phyloP scores from a whole-genome alignment of 306 rosid species.

The Biancaea sappan region DNA sequence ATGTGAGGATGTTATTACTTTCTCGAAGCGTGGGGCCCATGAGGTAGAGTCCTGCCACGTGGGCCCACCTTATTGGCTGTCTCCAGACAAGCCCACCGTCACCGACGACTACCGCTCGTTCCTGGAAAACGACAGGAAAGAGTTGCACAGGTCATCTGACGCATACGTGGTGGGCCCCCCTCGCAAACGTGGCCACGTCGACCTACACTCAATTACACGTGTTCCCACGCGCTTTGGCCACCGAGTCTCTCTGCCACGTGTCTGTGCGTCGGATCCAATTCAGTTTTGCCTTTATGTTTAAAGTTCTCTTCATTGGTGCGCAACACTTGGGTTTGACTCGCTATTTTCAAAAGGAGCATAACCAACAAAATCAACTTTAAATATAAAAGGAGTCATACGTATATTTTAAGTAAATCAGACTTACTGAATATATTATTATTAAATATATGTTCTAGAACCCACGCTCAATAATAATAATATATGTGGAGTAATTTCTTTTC shows the following conservation, averaged over 20 bases:
- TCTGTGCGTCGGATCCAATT: slow-evolving; percentile 30
- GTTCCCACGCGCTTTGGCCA: slow-evolving; percentile 55
- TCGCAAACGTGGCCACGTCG: slow-evolving; percentile 69
- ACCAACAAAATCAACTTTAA: no score
- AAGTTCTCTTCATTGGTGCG: no score
- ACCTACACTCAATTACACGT: slow-evolving; percentile 53
- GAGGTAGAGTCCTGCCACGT: slow-evolving; percentile 22
- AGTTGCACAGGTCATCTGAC: slow-evolving; percentile 44
- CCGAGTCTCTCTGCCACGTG: slow-evolving; percentile 40
- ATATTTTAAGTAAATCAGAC: no score
- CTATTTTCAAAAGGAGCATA: no score
- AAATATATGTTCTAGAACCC: no score
- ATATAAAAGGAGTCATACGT: no score
- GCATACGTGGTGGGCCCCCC: slow-evolving; percentile 56
- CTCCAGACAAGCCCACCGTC: slow-evolving; percentile 51
- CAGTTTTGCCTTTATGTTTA: neutral
- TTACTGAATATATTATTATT: no score
- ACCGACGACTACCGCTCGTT: slow-evolving; percentile 57
- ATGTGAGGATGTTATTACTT: slow-evolving; percentile 27
- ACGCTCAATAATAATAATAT: no score
- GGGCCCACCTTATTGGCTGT: slow-evolving; percentile 46
- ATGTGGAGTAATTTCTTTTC: no score
- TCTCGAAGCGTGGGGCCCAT: slow-evolving; percentile 15
- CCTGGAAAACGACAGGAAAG: slow-evolving; percentile 45
- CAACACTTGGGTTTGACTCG: no score